A percentile compares a stretch with the other conserved stretches of the same genome.
These are phyloP conservation scores for Suillus discolor DNA, from an alignment of 768 basidiomycete genomes.

Conservation along the genomic window DNA sequence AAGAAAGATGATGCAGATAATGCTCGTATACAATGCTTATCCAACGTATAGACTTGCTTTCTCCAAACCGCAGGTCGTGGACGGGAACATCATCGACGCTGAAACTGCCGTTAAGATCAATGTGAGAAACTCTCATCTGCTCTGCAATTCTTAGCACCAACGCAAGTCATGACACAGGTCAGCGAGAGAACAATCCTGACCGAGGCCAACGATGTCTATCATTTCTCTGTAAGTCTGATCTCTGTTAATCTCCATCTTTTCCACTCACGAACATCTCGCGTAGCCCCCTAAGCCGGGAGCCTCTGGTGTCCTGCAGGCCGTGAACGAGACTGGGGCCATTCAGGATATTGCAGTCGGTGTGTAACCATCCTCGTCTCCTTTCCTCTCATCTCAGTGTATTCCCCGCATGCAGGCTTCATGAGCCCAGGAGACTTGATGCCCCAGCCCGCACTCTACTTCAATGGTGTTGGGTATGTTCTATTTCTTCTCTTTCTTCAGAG, in stretches of 20 bases:
- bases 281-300: background rate
- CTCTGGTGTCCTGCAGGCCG: background rate
- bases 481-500: background rate
- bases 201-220: background rate
- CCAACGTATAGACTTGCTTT: background rate
- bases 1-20: background rate
- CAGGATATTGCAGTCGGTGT: background rate
- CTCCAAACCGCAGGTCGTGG: background rate
- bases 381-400: background rate
- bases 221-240: background rate
- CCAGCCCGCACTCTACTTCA: background rate
- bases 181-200: background rate
- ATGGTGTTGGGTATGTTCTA: background rate
- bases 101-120: background rate
- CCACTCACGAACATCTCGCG: background rate
- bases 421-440: background rate
- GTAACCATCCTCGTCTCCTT: background rate
- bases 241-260: background rate
- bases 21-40: background rate
- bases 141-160: background rate
- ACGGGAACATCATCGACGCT: background rate
- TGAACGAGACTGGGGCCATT: background rate
- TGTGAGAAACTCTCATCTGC: background rate
- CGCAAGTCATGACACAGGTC: background rate
- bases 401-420: background rate